phyloP scores from a whole-genome alignment of 2,329 filamentous ascomycete genomes.

The Paracamarosporium sp. region DNA sequence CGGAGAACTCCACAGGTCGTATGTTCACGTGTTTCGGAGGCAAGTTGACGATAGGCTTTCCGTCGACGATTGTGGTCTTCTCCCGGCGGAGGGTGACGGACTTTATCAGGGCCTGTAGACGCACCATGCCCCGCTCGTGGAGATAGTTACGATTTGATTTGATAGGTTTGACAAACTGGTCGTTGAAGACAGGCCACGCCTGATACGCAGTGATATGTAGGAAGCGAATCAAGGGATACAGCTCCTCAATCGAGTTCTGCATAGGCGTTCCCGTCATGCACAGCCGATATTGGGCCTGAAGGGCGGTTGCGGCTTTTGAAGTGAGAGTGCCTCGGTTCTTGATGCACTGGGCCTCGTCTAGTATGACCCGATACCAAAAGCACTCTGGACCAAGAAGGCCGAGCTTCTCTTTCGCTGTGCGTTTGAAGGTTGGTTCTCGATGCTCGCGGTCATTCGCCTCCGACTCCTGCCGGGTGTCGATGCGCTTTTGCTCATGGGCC shows the following conservation, averaged over 20 bases:
- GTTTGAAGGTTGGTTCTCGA: conserved; percentile 29
- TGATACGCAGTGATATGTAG: conserved; percentile 78
- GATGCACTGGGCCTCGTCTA: conserved; percentile 83
- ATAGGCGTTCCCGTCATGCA: conserved; percentile 78
- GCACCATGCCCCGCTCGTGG: conserved; percentile 65
- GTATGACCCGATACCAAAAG: conserved; percentile 66
- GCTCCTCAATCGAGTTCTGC: conserved; percentile 73
- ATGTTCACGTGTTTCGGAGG: conserved; percentile 69
- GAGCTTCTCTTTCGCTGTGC: conserved; percentile 30
- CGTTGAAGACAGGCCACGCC: conserved; percentile 67
- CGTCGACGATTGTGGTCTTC: conserved; percentile 80
- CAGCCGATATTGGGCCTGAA: conserved; percentile 70
- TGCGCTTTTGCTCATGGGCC: conserved; percentile 69
- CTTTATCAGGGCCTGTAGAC: conserved; percentile 77
- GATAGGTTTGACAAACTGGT: conserved; percentile 55
- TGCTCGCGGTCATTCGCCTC: conserved; percentile 52
- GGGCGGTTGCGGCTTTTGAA: conserved; percentile 64
- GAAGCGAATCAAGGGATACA: conserved; percentile 76
- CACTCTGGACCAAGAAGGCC: conserved; percentile 65
- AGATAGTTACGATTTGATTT: conserved; percentile 47
- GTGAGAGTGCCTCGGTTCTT: conserved; percentile 74
- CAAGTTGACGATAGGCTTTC: conserved; percentile 74
- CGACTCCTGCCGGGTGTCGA: conserved; percentile 58
- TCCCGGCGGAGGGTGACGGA: conserved; percentile 83
- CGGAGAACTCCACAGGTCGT: conserved; percentile 69